These are phyloP conservation scores for Spathaspora gorwiae DNA, from an alignment of 805 yeast species.

Conservation along the genomic window DNA sequence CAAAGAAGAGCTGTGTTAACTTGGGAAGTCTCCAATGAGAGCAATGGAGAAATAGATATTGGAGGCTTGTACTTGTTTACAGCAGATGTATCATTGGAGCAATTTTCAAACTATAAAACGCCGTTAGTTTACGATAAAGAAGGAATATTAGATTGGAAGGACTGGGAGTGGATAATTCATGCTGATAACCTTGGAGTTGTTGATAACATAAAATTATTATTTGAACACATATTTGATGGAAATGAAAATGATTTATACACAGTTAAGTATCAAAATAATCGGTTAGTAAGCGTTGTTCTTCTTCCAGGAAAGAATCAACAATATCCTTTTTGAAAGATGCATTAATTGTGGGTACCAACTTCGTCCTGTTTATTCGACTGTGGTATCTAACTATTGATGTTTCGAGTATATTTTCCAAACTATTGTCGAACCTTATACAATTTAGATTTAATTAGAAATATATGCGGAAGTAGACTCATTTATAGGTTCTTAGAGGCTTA, in stretches of 20 bases:
- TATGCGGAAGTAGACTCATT: too few species aligned
- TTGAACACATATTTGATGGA: constrained; percentile 19
- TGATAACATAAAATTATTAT: constrained; percentile 27
- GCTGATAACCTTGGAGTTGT: constrained; percentile 37
- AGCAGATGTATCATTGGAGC: constrained; percentile 25
- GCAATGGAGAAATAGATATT: constrained; percentile 6
- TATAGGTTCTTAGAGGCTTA: too few species aligned
- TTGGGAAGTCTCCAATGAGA: constrained; percentile 20
- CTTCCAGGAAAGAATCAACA: constrained; percentile 5
- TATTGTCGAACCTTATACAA: too few species aligned
- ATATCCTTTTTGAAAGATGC: too few species aligned
- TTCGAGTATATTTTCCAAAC: too few species aligned
- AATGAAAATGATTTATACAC: constrained; percentile 19
- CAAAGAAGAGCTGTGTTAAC: constrained; percentile 29
- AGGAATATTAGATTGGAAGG: constrained; percentile 42
- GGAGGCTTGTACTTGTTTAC: constrained; percentile 40
- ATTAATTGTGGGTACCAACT: too few species aligned
- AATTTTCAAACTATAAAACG: constrained; percentile 21
- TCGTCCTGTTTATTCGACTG: too few species aligned
- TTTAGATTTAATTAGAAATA: too few species aligned
- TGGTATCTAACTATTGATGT: too few species aligned
- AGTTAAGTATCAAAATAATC: constrained; percentile 19
- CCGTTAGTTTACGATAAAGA: constrained; percentile 29
- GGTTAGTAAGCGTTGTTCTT: constrained; percentile 10
- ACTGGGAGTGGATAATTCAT: constrained; percentile 31